Conservation (phyloP, 108 stramenopile genomes). For the Cylindrotheca closterium region DNA sequence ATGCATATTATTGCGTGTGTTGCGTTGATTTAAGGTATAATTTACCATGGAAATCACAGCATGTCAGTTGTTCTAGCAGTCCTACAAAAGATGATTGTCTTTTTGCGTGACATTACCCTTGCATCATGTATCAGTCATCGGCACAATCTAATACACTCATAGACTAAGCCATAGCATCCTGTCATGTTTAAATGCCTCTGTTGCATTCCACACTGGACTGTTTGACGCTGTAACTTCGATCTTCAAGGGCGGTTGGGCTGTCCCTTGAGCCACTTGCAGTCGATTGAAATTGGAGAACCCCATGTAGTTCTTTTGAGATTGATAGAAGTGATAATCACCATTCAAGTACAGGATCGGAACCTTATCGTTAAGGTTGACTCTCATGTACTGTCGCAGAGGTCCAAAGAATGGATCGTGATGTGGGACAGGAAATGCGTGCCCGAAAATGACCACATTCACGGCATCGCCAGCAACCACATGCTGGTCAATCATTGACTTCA, state of each 20-base stretch:
- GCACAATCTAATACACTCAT: too few species aligned
- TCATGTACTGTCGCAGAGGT: conserved; percentile 17
- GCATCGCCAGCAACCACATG: conserved; percentile 2
- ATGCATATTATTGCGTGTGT: too few species aligned
- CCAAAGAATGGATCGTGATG: conserved; percentile 26
- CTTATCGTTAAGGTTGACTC: conserved; percentile 4
- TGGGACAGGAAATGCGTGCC: conserved; percentile 21
- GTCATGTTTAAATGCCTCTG: neutral
- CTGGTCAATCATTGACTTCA: conserved; percentile 10
- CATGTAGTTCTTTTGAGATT: conserved; percentile 20
- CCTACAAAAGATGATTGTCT: too few species aligned
- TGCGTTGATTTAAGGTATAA: too few species aligned
- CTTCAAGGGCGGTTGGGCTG: conserved; percentile 30
- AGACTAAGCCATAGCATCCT: too few species aligned
- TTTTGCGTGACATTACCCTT: too few species aligned
- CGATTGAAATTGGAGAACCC: conserved; percentile 8
- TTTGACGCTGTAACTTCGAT: neutral
- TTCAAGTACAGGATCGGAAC: conserved; percentile 38
- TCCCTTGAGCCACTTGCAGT: conserved; percentile 34
- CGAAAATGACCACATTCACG: conserved; percentile 31
- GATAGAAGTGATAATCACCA: conserved; percentile 30
- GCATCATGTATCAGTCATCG: too few species aligned
- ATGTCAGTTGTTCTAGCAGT: too few species aligned
- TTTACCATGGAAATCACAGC: too few species aligned
- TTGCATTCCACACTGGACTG: neutral